phyloP scores from a whole-genome alignment of 75 land plant species.

The Pseudotsuga menziesii region DNA sequence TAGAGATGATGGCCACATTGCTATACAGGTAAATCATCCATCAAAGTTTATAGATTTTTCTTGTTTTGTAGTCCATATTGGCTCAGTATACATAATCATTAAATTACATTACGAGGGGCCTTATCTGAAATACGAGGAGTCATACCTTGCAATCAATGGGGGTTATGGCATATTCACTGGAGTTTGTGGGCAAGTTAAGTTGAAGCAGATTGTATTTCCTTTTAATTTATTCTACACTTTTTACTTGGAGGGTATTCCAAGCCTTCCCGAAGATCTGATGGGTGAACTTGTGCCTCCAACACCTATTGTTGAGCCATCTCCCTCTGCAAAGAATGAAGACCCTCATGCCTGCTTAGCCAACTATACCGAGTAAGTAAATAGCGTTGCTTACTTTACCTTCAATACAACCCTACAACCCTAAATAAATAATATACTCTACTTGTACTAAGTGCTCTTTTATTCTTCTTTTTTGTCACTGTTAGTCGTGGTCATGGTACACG shows the following conservation, averaged over 20 bases:
- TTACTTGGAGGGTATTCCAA: constrained; percentile 66
- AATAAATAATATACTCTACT: too few relatives aligned
- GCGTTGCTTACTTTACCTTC: too few relatives aligned
- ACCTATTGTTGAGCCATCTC: constrained; percentile 38
- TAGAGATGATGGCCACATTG: constrained; percentile 87
- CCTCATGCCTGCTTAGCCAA: constrained; percentile 43
- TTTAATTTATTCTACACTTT: constrained; percentile 89
- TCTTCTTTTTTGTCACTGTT: too few relatives aligned
- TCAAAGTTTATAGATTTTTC: neutral
- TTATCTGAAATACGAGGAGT: constrained; percentile 73
- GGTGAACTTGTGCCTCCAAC: constrained; percentile 46
- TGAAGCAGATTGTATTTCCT: constrained; percentile 76
- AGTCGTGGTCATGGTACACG: too few relatives aligned
- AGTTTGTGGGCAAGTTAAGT: constrained; percentile 69
- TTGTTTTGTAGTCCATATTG: neutral
- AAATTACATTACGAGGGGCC: constrained; percentile 71
- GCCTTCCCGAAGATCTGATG: too few relatives aligned
- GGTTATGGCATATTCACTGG: constrained; percentile 88
- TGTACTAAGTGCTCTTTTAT: too few relatives aligned
- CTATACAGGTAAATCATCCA: constrained; percentile 30
- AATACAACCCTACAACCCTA: too few relatives aligned
- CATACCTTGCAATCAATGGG: constrained; percentile 73
- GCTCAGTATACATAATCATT: neutral
- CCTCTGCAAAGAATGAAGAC: constrained; percentile 50
- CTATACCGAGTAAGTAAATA: constrained; percentile 30